Conservation (phyloP, 2,329 filamentous ascomycete genomes). For the Fulvia fulva region DNA sequence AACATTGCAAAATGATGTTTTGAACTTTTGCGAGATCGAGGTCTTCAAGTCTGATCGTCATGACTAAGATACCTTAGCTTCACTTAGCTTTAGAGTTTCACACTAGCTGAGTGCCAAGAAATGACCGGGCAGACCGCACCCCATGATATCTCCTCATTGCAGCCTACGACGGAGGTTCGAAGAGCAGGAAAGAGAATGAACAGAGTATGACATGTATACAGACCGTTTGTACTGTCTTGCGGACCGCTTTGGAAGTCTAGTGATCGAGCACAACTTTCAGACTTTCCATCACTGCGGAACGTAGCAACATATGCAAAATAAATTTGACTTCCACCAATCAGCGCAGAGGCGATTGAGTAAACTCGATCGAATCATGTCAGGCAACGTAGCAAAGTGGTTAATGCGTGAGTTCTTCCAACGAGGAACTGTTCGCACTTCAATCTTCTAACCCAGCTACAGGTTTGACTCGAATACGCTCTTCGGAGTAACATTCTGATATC, state of each 20-base stretch:
- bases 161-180: background rate
- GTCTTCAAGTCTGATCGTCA: background rate
- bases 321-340: background rate
- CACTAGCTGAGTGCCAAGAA: background rate
- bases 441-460: constrained; percentile 1
- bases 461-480: constrained; percentile 4
- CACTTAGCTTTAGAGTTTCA: background rate
- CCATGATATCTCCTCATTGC: background rate
- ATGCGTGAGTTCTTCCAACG: background rate
- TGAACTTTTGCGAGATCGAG: background rate
- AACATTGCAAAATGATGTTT: background rate
- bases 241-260: too few relatives aligned
- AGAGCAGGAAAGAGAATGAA: too few relatives aligned
- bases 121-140: too few relatives aligned
- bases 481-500: constrained; percentile 1
- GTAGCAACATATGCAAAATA: too few relatives aligned
- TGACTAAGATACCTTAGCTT: background rate
- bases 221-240: too few relatives aligned
- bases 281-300: too few relatives aligned
- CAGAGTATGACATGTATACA: too few relatives aligned
- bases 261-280: too few relatives aligned
- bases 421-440: background rate
- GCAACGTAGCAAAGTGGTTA: constrained; percentile 5
- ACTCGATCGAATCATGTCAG: background rate
- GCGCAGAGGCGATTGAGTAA: background rate